These are phyloP conservation scores for Camellia sinensis DNA, from an alignment of 148 eudicot species.

Conservation along the genomic window DNA sequence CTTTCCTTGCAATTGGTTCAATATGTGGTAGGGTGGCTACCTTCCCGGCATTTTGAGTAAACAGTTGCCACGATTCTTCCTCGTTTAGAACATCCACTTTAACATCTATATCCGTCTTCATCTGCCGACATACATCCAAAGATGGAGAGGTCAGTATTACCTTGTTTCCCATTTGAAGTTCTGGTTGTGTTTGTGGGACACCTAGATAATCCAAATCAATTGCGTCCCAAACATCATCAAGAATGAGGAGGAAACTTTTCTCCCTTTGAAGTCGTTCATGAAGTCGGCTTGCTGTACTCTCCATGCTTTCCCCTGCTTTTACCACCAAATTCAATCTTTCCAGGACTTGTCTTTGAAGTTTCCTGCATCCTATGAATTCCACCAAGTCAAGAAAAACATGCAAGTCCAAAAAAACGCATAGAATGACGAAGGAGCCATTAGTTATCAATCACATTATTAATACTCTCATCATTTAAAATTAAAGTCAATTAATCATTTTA, in stretches of 20 bases:
- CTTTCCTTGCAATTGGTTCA: neutral
- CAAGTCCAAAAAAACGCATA: too few relatives aligned
- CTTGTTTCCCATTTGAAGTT: neutral
- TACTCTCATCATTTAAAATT: too few relatives aligned
- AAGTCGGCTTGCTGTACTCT: constrained; percentile 11
- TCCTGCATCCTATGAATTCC: too few relatives aligned
- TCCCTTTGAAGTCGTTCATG: constrained; percentile 2
- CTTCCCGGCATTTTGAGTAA: neutral
- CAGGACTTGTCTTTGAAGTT: too few relatives aligned
- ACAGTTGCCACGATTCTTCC: constrained; percentile 16
- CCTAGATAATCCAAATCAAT: constrained; percentile 16
- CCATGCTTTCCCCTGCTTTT: neutral
- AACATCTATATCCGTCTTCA: neutral
- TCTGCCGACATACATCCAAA: constrained; percentile 10
- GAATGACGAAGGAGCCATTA: too few relatives aligned
- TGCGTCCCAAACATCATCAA: constrained; percentile 19
- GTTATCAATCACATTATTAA: too few relatives aligned
- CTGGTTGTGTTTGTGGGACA: neutral
- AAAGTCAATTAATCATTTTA: too few relatives aligned
- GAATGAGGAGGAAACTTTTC: constrained; percentile 13
- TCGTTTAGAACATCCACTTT: constrained; percentile 1
- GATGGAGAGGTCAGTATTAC: constrained; percentile 11
- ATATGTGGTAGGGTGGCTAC: neutral
- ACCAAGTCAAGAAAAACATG: too few relatives aligned
- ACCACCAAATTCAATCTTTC: constrained; percentile 13